Percentiles rank a stretch among this genome's conserved stretches.
Conservation (phyloP, 495 filamentous ascomycete genomes). For the Aspergillus leporis region DNA sequence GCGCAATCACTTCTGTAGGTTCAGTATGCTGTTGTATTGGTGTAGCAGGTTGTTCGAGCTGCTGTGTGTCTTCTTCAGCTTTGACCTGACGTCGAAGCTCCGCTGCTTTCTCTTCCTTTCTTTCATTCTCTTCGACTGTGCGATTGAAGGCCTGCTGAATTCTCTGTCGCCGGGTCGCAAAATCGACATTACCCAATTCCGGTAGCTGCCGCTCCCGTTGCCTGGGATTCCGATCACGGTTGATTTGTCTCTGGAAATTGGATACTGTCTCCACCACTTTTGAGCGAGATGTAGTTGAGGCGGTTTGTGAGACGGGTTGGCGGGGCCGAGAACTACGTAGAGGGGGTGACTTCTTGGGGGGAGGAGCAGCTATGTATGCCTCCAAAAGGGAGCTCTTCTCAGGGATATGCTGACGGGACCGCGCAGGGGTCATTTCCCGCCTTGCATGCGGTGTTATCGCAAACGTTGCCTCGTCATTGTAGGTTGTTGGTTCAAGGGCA, state of each 20-base stretch:
- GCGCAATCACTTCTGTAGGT: slow-evolving; percentile 26
- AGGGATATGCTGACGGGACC: slow-evolving; percentile 36
- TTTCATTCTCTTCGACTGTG: slow-evolving; percentile 69
- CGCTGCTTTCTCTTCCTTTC: slow-evolving; percentile 52
- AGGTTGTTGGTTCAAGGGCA: slow-evolving; percentile 30
- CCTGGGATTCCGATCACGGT: slow-evolving; percentile 35
- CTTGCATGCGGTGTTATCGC: slow-evolving; percentile 36
- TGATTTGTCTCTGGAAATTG: slow-evolving; percentile 37
- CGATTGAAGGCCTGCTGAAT: slow-evolving; percentile 81
- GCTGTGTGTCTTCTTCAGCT: slow-evolving; percentile 39
- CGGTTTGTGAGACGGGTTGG: slow-evolving; percentile 74
- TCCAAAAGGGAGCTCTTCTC: slow-evolving; percentile 53
- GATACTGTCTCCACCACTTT: slow-evolving; percentile 53
- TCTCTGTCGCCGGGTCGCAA: slow-evolving; percentile 70
- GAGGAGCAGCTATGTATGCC: slow-evolving; percentile 66
- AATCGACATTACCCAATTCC: slow-evolving; percentile 71
- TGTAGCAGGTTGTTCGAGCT: slow-evolving; percentile 20
- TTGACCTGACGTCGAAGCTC: slow-evolving; percentile 43
- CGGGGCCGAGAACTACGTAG: slow-evolving; percentile 80
- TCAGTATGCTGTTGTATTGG: slow-evolving; percentile 17
- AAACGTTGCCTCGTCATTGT: slow-evolving; percentile 34
- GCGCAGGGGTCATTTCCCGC: slow-evolving; percentile 33
- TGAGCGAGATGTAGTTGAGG: slow-evolving; percentile 61
- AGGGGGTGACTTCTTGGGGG: slow-evolving; percentile 67
- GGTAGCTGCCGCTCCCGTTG: slow-evolving; percentile 47